Percentiles rank a stretch among this genome's conserved stretches.
These are phyloP conservation scores for Trichophyton schoenleinii DNA, from an alignment of 2,329 filamentous ascomycete species.

Conservation along the genomic window DNA sequence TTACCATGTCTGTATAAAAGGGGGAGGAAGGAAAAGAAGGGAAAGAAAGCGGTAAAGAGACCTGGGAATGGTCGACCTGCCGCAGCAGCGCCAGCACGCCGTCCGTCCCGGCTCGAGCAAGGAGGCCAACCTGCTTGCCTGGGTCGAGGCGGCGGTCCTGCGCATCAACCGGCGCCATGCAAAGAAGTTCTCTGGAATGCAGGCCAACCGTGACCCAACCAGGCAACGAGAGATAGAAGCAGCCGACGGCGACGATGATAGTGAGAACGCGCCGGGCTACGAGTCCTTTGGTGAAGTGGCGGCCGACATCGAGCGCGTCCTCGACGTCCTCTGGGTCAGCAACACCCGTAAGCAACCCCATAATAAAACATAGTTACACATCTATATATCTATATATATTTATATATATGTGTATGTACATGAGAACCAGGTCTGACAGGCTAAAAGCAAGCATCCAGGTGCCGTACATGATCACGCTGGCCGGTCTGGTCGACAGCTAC, in stretches of 20 bases:
- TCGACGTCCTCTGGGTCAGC: constrained; percentile 76
- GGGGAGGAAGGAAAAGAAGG: no score
- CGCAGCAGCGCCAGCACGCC: constrained; percentile 40
- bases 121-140: constrained; percentile 46
- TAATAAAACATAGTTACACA: no score
- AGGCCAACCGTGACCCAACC: constrained; percentile 7
- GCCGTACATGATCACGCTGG: constrained; percentile 68
- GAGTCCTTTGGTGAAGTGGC: constrained; percentile 56
- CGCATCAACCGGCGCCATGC: constrained; percentile 41
- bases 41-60: no score
- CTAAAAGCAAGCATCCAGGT: constrained; percentile 60
- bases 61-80: constrained; percentile 25
- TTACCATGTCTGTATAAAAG: not conserved
- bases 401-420: not conserved
- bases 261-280: constrained; percentile 38
- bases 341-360: constrained; percentile 56
- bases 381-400: constrained; percentile 12
- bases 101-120: constrained; percentile 45
- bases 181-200: constrained; percentile 31
- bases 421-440: not conserved
- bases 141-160: constrained; percentile 42
- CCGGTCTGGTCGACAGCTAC: constrained; percentile 58
- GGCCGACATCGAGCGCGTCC: constrained; percentile 57
- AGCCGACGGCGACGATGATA: constrained; percentile 7
- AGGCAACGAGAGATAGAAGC: not conserved